Base-by-base conservation (phyloP, 192 early-diverging fungal species). In the Linderina pennispora region DNA sequence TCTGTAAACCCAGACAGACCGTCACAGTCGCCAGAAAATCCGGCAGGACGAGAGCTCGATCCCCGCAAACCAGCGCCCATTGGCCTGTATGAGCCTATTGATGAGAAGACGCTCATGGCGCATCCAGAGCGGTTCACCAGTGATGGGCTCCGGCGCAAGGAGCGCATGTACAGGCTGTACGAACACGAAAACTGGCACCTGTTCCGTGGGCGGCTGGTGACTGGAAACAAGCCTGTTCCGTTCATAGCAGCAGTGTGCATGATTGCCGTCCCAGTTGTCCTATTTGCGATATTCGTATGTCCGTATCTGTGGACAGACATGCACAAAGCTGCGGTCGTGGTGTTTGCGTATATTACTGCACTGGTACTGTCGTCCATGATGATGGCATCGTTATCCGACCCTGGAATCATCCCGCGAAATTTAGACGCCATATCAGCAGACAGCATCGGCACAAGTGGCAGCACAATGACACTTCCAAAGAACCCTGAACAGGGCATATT, bases 311-410 rank as follows among this genome's bases (percentile, higher is more conserved):
- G 75, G 73, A 16, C 49, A 25, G 23, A 75, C 34, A 25, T 80
- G 9, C 53, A 55, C 36, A 74, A 77, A 2, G 72, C 65, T 17
- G 42, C 61, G 14, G 75, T 78, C 8, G 67, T 80, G 52, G 33
- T 82, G 6, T 80, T 80, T 39, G 65, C 55, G 1, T 82, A 82
- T 36, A 21, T 80, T 15, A 72, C 77, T 38, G 44, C 77, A 8
- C 43, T 82, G 8, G 45, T 74, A 10, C 45, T 79, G 10, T 65
- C 62, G 10, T 75, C 71, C 9, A 82, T 82, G 80, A 43, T 82
- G 16, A 78, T 64, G 49, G 75, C 80, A 15, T 79, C 80, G 13
- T 82, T 77, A 74, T 75, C 77, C n/a, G 80, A 82, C 53, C 80
- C 80, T 23, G 80, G 80, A 8, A 75, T 79, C n/a, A 49, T 82